Percentiles rank a stretch among this genome's conserved stretches.
Evolutionary conservation across 2,329 filamentous ascomycete species (phyloP).

Genomic region (Zymoseptoria crescenta): DNA sequence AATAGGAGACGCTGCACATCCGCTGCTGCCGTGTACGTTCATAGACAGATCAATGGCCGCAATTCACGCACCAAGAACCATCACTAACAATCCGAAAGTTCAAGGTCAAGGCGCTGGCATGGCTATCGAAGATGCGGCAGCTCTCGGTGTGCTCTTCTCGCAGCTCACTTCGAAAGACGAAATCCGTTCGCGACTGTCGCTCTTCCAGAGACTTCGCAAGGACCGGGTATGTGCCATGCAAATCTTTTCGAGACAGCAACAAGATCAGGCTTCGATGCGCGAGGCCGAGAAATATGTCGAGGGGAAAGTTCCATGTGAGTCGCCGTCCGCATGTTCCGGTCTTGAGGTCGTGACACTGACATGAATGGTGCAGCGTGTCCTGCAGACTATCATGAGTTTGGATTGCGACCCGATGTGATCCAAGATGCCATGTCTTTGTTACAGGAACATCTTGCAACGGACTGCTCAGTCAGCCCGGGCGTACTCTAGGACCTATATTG

Average conservation of each 20-base stretch:
- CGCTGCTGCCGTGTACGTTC: conserved; percentile 2
- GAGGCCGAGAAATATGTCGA: background rate
- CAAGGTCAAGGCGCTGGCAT: conserved; percentile 2
- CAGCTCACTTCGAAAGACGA: background rate
- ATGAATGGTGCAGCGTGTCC: background rate
- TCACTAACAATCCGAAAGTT: background rate
- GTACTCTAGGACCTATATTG: background rate
- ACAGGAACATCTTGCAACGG: background rate
- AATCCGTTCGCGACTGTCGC: background rate
- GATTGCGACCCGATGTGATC: background rate
- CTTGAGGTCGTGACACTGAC: background rate
- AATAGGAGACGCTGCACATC: conserved; percentile 3
- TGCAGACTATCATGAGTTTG: background rate
- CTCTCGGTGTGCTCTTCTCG: background rate
- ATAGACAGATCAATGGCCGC: background rate
- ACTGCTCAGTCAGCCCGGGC: background rate
- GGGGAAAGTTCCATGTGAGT: conserved; percentile 1
- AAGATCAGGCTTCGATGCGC: background rate
- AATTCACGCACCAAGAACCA: background rate
- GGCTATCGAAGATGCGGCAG: conserved; percentile 2
- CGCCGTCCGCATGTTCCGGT: background rate
- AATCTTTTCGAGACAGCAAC: conserved; percentile 1
- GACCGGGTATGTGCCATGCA: conserved; percentile 1
- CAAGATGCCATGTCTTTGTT: background rate
- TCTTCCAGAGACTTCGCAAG: background rate